Evolutionary conservation across 768 basidiomycete species (phyloP).

Genomic region (Trametes cinnabarina): DNA sequence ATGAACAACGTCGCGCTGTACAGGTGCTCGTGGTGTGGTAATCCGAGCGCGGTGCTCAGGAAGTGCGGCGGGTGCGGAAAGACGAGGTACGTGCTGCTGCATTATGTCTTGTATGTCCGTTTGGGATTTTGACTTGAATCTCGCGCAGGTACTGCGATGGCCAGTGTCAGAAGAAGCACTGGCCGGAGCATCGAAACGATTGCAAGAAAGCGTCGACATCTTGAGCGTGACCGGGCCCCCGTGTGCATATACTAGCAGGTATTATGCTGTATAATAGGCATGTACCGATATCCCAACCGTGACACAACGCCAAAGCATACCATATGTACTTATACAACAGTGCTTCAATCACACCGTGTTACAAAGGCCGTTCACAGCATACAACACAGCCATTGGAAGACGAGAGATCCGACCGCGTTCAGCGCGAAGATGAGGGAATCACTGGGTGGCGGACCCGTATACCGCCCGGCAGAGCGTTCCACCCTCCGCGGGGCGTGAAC

Average conservation of each 20-base stretch:
- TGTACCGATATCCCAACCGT: neutral
- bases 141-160: conserved; percentile 43
- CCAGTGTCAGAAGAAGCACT: conserved; percentile 38
- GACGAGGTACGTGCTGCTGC: conserved; percentile 39
- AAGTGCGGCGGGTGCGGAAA: conserved; percentile 49
- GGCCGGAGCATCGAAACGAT: conserved; percentile 34
- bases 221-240: neutral
- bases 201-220: conserved; percentile 21
- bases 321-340: neutral
- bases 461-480: neutral
- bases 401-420: neutral
- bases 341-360: too few relatives aligned
- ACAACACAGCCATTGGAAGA: too few relatives aligned
- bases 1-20: conserved; percentile 51
- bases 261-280: neutral
- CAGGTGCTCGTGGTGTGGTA: conserved; percentile 63
- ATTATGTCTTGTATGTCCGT: neutral
- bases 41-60: conserved; percentile 55
- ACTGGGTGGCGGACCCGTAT: neutral
- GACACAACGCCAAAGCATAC: too few relatives aligned
- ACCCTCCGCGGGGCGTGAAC: neutral
- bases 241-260: neutral
- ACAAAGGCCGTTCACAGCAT: too few relatives aligned
- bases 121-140: neutral
- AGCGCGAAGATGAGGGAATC: neutral